A percentile compares a stretch with the other conserved stretches of the same genome.
Conservation (phyloP, 2,329 filamentous ascomycete species). For the Trichothecium roseum region DNA sequence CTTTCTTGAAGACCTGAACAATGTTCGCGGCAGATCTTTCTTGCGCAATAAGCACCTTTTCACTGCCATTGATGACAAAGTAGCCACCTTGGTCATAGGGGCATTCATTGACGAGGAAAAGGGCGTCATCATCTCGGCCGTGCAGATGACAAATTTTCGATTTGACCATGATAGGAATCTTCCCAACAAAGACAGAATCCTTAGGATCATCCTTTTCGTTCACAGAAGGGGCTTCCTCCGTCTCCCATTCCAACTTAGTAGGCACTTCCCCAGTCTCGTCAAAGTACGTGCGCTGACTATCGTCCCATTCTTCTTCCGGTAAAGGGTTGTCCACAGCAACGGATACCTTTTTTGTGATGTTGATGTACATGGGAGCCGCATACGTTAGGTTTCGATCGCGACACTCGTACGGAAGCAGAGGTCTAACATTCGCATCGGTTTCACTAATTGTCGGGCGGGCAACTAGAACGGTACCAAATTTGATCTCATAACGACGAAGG, state of each 20-base stretch:
- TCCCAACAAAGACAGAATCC: constrained; percentile 81
- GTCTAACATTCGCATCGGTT: constrained; percentile 77
- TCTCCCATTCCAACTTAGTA: constrained; percentile 49
- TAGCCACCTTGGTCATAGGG: constrained; percentile 98
- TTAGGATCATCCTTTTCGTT: constrained; percentile 46
- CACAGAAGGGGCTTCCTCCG: constrained; percentile 44
- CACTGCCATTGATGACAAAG: constrained; percentile 98
- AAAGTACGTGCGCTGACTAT: constrained; percentile 47
- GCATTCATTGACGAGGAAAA: constrained; percentile 91
- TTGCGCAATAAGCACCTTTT: constrained; percentile 96
- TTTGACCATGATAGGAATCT: constrained; percentile 96
- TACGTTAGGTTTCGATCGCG: constrained; percentile 94
- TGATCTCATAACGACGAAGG: constrained; percentile 87
- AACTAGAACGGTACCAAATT: constrained; percentile 83
- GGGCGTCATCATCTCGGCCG: constrained; percentile 69
- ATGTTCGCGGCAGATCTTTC: constrained; percentile 97
- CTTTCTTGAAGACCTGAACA: constrained; percentile 98
- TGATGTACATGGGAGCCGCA: constrained; percentile 80
- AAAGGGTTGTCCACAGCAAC: constrained; percentile 70
- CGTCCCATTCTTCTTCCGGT: constrained; percentile 57
- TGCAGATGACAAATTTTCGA: constrained; percentile 89
- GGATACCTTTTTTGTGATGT: constrained; percentile 76
- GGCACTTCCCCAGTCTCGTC: constrained; percentile 45
- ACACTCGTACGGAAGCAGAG: constrained; percentile 87
- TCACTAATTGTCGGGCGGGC: constrained; percentile 87